phyloP scores from a whole-genome alignment of 768 basidiomycete genomes.

The Auriscalpium microsporum region DNA sequence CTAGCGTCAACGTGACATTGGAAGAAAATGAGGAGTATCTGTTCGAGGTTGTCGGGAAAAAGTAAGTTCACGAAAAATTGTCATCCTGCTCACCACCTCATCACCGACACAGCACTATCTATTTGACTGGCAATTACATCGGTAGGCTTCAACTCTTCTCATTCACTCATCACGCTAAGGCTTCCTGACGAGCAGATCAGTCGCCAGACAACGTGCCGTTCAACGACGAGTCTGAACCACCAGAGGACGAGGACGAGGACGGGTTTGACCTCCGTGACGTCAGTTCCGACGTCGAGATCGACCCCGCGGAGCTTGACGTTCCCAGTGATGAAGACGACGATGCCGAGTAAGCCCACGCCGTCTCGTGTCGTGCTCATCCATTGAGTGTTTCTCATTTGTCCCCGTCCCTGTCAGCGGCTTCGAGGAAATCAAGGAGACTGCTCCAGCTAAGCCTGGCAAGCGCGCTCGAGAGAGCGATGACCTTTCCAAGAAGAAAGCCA shows the following conservation, averaged over 20 bases:
- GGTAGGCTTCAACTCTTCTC: constrained; percentile 32
- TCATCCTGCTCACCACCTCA: not conserved
- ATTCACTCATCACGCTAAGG: not conserved
- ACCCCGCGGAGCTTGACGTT: constrained; percentile 42
- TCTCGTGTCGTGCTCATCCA: not conserved
- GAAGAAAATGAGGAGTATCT: constrained; percentile 55
- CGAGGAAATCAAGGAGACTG: constrained; percentile 46
- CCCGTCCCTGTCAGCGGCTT: constrained; percentile 43
- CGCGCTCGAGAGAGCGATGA: constrained; percentile 59
- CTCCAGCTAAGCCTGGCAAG: constrained; percentile 40
- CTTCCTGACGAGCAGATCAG: constrained; percentile 38
- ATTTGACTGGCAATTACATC: constrained; percentile 82
- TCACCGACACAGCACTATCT: constrained; percentile 43
- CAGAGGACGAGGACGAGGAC: constrained; percentile 48
- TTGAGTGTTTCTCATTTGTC: not conserved
- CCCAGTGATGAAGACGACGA: constrained; percentile 38
- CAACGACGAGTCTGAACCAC: constrained; percentile 36
- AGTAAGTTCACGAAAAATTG: constrained; percentile 38
- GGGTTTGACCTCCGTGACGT: constrained; percentile 65
- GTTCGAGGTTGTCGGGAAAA: constrained; percentile 73
- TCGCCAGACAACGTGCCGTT: constrained; percentile 40
- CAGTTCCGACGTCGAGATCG: constrained; percentile 77
- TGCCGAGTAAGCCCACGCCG: not conserved
- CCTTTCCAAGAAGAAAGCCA: constrained; percentile 53
- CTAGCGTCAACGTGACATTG: constrained; percentile 60